These are phyloP conservation scores for Boletus subcaerulescens DNA, from an alignment of 768 basidiomycete species.

Conservation along the genomic window DNA sequence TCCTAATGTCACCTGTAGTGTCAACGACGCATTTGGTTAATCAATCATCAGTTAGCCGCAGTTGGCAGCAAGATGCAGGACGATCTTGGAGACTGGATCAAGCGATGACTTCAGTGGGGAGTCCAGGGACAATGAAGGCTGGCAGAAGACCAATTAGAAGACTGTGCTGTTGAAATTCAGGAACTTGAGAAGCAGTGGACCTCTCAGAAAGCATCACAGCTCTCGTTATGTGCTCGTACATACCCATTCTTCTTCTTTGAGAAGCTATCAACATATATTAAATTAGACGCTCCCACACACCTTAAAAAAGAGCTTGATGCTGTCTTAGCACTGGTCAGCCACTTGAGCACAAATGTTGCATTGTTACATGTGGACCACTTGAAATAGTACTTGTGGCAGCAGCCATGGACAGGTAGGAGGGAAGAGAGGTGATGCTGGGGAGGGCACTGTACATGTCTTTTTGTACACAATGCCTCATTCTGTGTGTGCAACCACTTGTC, in stretches of 20 bases:
- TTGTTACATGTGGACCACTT: too few species aligned
- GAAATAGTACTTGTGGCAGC: too few species aligned
- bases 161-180: not conserved
- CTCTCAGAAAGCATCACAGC: not conserved
- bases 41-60: not conserved
- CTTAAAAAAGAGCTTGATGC: not conserved
- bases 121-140: not conserved
- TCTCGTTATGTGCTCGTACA: not conserved
- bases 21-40: not conserved
- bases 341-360: too few species aligned
- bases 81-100: not conserved
- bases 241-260: too few species aligned
- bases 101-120: not conserved
- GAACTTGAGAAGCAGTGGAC: not conserved
- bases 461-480: too few species aligned
- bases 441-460: too few species aligned
- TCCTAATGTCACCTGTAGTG: not conserved
- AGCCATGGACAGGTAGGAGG: too few species aligned
- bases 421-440: too few species aligned
- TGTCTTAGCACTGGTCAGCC: not conserved
- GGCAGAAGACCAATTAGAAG: not conserved
- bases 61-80: not conserved
- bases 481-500: too few species aligned
- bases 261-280: not conserved
- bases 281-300: not conserved